Base-by-base conservation (phyloP, 257 asterid genomes). In the Fraxinus pennsylvanica region DNA sequence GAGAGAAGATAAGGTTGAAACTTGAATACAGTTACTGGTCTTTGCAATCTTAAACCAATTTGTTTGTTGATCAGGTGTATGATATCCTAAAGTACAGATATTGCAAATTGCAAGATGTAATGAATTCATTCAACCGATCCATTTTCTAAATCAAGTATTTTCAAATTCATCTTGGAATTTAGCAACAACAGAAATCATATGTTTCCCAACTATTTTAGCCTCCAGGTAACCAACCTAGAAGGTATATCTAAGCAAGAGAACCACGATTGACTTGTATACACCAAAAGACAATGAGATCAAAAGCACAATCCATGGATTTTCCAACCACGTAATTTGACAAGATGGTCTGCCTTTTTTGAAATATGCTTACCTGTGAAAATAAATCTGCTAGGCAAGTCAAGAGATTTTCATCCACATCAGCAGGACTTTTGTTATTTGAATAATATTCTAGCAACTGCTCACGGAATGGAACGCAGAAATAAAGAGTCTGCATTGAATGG, bases 401-500 rank as follows among this genome's bases (percentile, higher is more conserved):
- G 68, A 94, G 96, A 82, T 92, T 94, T 81, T 94, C 98, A 78
- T 94, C 98, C 8, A 90, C 92, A 77, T 91, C 98, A 75, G 88
- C 89, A 61, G 80, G 89, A 73, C 29, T 89, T 85, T 94, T 94
- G 86, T 89, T 90, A 73, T 83, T 89, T 74, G 97, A 83, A 89
- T 84, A 92, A 79, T 94, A 92, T 14, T 94, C 98, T 75, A 94
- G 85, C 83, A 94, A 81, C 86, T 92, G 97, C 78, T 92, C 97
- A 36, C 98, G 97, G 82, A 94, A 94, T 61, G 97, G 97, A 69
- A 92, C 97, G 79, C 97, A 92, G 84, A 94, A 94, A 86, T 94
- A 94, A 32, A 94, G 96, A 81, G 98, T 97, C 97, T 94, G 96
- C 84, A 52, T 3, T 52, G 92, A 94, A 86, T 94, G 92, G 29